Conservation (phyloP, 2,329 filamentous ascomycete species). For the Claviceps cyperi region DNA sequence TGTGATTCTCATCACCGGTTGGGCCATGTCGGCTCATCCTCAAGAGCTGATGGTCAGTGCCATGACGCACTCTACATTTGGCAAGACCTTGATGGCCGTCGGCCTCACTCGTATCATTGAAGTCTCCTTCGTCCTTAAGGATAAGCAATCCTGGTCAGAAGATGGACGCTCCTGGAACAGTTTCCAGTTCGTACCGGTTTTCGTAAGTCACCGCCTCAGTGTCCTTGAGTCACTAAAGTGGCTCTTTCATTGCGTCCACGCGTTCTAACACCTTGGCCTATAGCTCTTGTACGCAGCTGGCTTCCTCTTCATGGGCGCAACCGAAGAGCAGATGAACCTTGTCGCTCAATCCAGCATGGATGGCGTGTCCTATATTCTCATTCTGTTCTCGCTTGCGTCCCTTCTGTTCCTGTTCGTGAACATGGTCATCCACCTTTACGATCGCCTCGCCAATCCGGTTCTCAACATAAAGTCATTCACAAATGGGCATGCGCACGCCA, state of each 20-base stretch:
- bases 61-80: constrained; percentile 79
- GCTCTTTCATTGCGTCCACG: neutral
- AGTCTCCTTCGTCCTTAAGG: constrained; percentile 72
- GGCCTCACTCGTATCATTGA: constrained; percentile 78
- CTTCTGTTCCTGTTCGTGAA: constrained; percentile 83
- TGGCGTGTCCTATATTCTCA: constrained; percentile 82
- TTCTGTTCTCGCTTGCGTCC: constrained; percentile 82
- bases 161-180: constrained; percentile 54
- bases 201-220: constrained; percentile 29
- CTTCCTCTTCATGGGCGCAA: constrained; percentile 95
- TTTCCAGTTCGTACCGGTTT: constrained; percentile 40
- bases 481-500: constrained; percentile 21
- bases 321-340: constrained; percentile 85
- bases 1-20: constrained; percentile 83
- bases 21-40: constrained; percentile 86
- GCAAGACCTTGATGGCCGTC: constrained; percentile 87
- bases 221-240: neutral
- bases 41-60: constrained; percentile 73
- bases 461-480: constrained; percentile 21
- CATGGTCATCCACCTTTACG: constrained; percentile 74
- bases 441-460: constrained; percentile 35
- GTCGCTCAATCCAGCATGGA: constrained; percentile 62
- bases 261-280: neutral
- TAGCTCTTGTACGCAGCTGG: constrained; percentile 83
- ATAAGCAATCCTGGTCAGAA: constrained; percentile 49